Conservation (phyloP, 768 basidiomycete species). For the Chalciporus sphaerocephalus region DNA sequence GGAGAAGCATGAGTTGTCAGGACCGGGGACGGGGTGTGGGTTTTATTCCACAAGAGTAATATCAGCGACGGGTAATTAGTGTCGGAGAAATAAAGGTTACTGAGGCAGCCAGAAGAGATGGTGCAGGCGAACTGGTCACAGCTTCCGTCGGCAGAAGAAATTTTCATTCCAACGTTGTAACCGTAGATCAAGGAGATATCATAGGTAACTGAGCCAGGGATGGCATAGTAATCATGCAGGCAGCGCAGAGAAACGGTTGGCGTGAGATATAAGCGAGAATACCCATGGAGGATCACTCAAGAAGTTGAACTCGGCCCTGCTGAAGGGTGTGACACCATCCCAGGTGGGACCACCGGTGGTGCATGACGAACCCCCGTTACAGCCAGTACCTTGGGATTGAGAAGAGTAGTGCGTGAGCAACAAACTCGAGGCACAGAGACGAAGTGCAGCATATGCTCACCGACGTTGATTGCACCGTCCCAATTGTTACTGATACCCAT, state of each 20-base stretch:
- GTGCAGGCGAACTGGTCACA: conserved; percentile 32
- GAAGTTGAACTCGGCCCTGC: conserved; percentile 33
- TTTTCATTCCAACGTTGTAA: conserved; percentile 34
- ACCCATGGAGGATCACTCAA: conserved; percentile 9
- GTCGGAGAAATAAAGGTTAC: conserved; percentile 4
- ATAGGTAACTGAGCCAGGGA: conserved; percentile 28
- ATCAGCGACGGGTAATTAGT: too few species aligned
- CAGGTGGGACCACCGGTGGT: conserved; percentile 30
- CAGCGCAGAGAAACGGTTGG: neutral
- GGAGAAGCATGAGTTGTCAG: conserved; percentile 24
- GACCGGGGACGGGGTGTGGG: conserved; percentile 28
- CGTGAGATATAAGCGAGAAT: neutral
- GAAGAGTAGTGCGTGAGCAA: conserved; percentile 4
- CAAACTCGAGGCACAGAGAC: too few species aligned
- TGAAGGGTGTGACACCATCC: conserved; percentile 30
- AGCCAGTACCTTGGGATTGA: conserved; percentile 25
- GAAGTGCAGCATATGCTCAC: conserved; percentile 8
- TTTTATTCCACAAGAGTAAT: neutral
- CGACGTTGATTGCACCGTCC: conserved; percentile 31
- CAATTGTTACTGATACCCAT: conserved; percentile 30
- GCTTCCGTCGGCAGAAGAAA: conserved; percentile 22
- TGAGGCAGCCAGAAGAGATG: conserved; percentile 29
- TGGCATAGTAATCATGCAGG: conserved; percentile 14
- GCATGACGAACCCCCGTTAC: conserved; percentile 21
- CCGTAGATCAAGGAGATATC: conserved; percentile 34